A percentile compares a stretch with the other conserved stretches of the same genome.
Conservation (phyloP, 2,329 filamentous ascomycete species). For the Pseudopithomyces maydicus region DNA sequence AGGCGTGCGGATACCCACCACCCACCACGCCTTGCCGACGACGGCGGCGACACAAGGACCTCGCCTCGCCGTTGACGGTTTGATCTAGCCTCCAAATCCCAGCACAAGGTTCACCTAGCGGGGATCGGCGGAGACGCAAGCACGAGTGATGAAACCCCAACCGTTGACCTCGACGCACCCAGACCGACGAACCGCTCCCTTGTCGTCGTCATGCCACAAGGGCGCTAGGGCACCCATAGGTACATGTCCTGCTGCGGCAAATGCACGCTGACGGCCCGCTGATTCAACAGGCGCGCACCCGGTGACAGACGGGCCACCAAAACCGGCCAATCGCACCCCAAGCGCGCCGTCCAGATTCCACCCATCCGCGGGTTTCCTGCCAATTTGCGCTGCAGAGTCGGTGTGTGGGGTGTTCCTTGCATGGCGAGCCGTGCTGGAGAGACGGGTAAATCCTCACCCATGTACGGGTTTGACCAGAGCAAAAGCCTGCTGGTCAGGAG, state of each 20-base stretch:
- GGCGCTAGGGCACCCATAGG: background rate
- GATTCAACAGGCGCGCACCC: slow-evolving; percentile 24
- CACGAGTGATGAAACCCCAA: slow-evolving; percentile 12
- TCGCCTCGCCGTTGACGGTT: slow-evolving; percentile 19
- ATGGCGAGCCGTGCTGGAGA: slow-evolving; percentile 21
- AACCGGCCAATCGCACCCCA: slow-evolving; percentile 27
- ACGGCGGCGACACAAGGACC: slow-evolving; percentile 19
- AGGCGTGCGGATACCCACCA: slow-evolving; percentile 33
- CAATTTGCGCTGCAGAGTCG: slow-evolving; percentile 12
- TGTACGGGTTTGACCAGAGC: slow-evolving; percentile 2
- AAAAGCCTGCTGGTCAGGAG: slow-evolving; percentile 34
- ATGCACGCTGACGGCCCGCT: slow-evolving; percentile 35
- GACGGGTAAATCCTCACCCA: slow-evolving; percentile 38
- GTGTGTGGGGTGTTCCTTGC: slow-evolving; percentile 39
- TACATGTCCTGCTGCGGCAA: slow-evolving; percentile 11
- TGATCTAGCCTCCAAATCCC: slow-evolving; percentile 15
- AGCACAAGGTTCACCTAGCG: slow-evolving; percentile 20
- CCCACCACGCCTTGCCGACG: slow-evolving; percentile 22
- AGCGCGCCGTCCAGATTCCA: slow-evolving; percentile 1
- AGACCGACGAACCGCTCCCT: slow-evolving; percentile 12
- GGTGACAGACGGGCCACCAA: slow-evolving; percentile 23
- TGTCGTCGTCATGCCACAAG: slow-evolving; percentile 3
- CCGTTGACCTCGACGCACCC: slow-evolving; percentile 6
- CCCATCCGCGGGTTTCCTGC: background rate
- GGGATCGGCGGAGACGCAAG: slow-evolving; percentile 19